Base-by-base conservation (phyloP, 2,329 filamentous ascomycete species). In the Colletotrichum plurivorum region DNA sequence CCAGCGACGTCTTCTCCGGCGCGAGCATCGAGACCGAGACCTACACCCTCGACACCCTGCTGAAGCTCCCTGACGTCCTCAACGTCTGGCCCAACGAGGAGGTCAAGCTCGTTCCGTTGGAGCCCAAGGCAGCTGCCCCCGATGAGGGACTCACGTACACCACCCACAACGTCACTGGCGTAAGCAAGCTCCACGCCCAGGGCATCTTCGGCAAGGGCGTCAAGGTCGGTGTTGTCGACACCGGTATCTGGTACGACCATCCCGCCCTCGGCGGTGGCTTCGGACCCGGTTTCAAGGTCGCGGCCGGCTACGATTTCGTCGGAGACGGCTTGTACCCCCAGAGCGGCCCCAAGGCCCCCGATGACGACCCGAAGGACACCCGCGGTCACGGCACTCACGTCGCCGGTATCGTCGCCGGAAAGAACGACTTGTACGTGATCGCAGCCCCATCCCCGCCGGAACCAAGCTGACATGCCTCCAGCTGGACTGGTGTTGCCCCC, bases 161-260 rank as follows among this genome's bases (percentile, higher is more conserved):
- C 4, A 72, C 77, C 25, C 80, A 82, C 51, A 76, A 76, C 22
- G 78, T 77, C 74, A 83, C 81, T 3, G 80, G 80, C 2, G 81
- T 83, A 4, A 76, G 80, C 45, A 78, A 75, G 66, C 76, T 83
- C 4, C 81, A 83, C 53, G 73, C 75, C 9, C 70, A 73, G 27
- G 81, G 81, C 5, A 78, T 82, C 46, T 75, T 76, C 16, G 81
- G 81, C 4, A 79, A 78, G 60, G 80, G 80, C 6, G 78, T 75
- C 13, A 82, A 77, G 52, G 73, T 83, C 41, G 81, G 80, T n/a
- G 75, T 83, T 41, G 76, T 83, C 39, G 81, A 83, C 57, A 82
- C 80, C 2, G 81, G 81, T 0, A 75, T 83, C 43, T 80, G 81
- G 63, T 83, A 83, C 60, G 78, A 76, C 2, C 81, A 83, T 61